Base-by-base conservation (phyloP, 2,329 filamentous ascomycete species). In the Hypomyces rosellus region DNA sequence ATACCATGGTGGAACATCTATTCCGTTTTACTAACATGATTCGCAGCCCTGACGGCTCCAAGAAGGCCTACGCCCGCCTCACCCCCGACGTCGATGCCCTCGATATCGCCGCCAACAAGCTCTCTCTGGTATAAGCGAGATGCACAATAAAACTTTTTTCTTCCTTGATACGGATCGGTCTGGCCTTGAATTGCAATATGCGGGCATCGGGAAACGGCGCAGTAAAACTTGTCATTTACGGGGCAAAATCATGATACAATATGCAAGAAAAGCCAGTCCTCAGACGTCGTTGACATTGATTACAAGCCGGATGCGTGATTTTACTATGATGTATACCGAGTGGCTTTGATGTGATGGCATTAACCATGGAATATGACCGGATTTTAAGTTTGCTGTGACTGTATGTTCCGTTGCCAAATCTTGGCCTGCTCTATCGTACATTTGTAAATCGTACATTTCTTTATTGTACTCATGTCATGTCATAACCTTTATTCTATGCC, bases 91-190 rank as follows among this genome's bases (percentile, higher is more conserved):
- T 97, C 64, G 93, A 99, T 75, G 93, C 93, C 69, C 87, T 99
- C 65, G 93, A 99, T 78, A 96, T 99, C 76, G 95, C 93, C 59
- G 95, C 93, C 68, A 97, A 93, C 76, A 99, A 97, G 87, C 86
- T 99, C 65, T 86, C 87, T 65, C 93, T 99, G 69, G 93, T 97
- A 72, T 97, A 95, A 86, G 65, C 18, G 44, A 25, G 46, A 46
- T 20, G 38, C 9, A 16, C 37, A 41, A 20, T 39, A 34, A 20
- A 33, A n/a, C 13, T 34, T 40, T 63, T 55, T 55, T 40, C 34
- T 47, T 56, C 55, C 57, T 50, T 54, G 45, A 65, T 67, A 71
- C 64, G 68, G 69, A 71, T 68, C 69, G 68, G 69, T 62, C 59
- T 63, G 57, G 54, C 50, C 58, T 61, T 57, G 69, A 67, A 68